Conservation (phyloP, 1,284 basidiomycete species). For the Cryptococcus sp. region DNA sequence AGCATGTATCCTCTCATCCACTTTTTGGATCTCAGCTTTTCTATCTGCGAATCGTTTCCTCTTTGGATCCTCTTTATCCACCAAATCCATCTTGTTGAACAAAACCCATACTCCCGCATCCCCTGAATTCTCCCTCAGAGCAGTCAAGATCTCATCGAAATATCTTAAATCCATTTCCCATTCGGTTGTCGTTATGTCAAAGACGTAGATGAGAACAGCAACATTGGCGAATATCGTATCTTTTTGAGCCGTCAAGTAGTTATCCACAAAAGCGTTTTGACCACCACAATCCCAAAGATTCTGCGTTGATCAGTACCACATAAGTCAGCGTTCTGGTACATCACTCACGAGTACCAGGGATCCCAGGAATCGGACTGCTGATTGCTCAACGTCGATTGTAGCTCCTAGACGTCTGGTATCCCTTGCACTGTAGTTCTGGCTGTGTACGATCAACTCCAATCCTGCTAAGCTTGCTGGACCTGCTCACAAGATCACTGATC, state of each 20-base stretch:
- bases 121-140: conserved; percentile 58
- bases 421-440: conserved; percentile 89
- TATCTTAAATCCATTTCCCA: conserved; percentile 70
- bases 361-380: conserved; percentile 92
- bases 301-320: conserved; percentile 16
- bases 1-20: conserved; percentile 52
- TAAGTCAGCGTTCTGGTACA: too few species aligned
- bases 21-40: conserved; percentile 61
- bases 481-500: conserved; percentile 93
- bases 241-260: conserved; percentile 83
- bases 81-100: conserved; percentile 91
- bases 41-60: conserved; percentile 62
- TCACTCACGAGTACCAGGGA: conserved; percentile 41
- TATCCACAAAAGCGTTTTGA: conserved; percentile 96
- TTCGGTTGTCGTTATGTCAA: conserved; percentile 75
- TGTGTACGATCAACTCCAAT: conserved; percentile 36
- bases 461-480: background rate
- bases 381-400: conserved; percentile 96
- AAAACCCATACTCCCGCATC: conserved; percentile 84
- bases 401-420: conserved; percentile 88
- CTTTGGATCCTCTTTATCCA: conserved; percentile 56
- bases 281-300: conserved; percentile 99
- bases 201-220: conserved; percentile 96
- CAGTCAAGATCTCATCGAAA: conserved; percentile 77
- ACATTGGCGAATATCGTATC: conserved; percentile 92